A percentile compares a stretch with the other conserved stretches of the same genome.
Evolutionary conservation across 495 filamentous ascomycete species (phyloP).

Genomic region (Polyplosphaeria fusca): DNA sequence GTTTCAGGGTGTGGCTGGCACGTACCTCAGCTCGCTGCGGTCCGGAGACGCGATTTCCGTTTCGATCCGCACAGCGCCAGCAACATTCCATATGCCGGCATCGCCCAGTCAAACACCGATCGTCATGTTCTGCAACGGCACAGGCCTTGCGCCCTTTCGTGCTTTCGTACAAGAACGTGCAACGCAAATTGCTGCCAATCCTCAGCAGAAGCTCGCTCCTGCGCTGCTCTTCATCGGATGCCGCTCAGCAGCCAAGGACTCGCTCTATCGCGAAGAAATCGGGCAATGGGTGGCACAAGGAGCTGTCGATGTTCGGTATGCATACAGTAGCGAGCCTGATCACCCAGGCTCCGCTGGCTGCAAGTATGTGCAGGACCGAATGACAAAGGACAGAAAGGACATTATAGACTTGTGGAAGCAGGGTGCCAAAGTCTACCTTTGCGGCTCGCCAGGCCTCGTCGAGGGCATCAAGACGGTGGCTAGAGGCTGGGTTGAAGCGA

Average conservation of each 20-base stretch:
- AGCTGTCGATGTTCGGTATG: constrained; percentile 57
- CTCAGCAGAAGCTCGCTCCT: constrained; percentile 48
- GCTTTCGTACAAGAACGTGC: constrained; percentile 69
- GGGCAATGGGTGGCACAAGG: constrained; percentile 55
- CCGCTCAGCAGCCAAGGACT: constrained; percentile 54
- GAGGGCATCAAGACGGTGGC: constrained; percentile 55
- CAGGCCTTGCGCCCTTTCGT: constrained; percentile 65
- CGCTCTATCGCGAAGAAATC: constrained; percentile 60
- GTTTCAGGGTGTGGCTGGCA: constrained; percentile 54
- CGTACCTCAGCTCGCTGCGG: constrained; percentile 55
- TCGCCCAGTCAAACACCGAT: constrained; percentile 58
- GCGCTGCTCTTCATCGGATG: constrained; percentile 67
- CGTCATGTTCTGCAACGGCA: constrained; percentile 60
- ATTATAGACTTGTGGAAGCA: constrained; percentile 52
- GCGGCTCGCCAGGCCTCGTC: constrained; percentile 60
- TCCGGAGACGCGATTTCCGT: constrained; percentile 59
- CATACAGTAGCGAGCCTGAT: constrained; percentile 46
- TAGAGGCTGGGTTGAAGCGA: constrained; percentile 45
- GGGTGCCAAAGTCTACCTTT: constrained; percentile 61
- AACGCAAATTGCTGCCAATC: constrained; percentile 48
- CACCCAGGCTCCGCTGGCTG: constrained; percentile 40
- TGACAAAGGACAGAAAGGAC: constrained; percentile 53
- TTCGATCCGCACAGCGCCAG: constrained; percentile 51
- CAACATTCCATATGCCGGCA: constrained; percentile 60
- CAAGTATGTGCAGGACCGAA: constrained; percentile 62